phyloP scores from a whole-genome alignment of 169 alveolate species.

The Plasmodium coatneyi region DNA sequence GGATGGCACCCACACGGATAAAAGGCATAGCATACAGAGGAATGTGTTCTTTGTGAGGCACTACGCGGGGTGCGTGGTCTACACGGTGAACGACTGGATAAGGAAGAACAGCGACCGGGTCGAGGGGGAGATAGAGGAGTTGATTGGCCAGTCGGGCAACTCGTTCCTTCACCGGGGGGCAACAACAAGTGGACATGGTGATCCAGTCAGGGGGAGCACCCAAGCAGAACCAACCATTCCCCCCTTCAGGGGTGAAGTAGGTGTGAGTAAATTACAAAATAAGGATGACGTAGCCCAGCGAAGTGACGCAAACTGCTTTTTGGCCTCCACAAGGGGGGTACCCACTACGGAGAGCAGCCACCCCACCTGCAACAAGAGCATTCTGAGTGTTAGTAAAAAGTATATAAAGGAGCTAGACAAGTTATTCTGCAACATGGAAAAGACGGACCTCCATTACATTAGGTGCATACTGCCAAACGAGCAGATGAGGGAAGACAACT shows the following conservation, averaged over 20 bases:
- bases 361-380: constrained; percentile 34
- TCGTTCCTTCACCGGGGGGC: constrained; percentile 24
- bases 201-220: not conserved
- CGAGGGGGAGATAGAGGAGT: constrained; percentile 80
- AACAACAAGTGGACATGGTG: not conserved
- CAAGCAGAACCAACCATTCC: not conserved
- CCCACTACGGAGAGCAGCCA: not conserved
- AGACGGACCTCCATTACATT: constrained; percentile 76
- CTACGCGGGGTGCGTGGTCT: constrained; percentile 90
- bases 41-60: constrained; percentile 83
- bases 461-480: constrained; percentile 80
- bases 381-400: constrained; percentile 80
- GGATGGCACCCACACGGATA: constrained; percentile 27
- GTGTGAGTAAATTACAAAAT: not conserved
- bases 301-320: not conserved
- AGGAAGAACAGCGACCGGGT: constrained; percentile 89
- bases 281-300: not conserved
- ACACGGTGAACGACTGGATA: constrained; percentile 84
- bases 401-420: constrained; percentile 77
- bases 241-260: not conserved
- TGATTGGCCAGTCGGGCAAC: constrained; percentile 74
- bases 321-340: not conserved
- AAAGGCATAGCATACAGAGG: constrained; percentile 14
- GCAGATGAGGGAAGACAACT: constrained; percentile 57
- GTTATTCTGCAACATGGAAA: constrained; percentile 73